These are phyloP conservation scores for Alternaria sp. DNA, from an alignment of 2,329 filamentous ascomycete genomes.

Conservation along the genomic window DNA sequence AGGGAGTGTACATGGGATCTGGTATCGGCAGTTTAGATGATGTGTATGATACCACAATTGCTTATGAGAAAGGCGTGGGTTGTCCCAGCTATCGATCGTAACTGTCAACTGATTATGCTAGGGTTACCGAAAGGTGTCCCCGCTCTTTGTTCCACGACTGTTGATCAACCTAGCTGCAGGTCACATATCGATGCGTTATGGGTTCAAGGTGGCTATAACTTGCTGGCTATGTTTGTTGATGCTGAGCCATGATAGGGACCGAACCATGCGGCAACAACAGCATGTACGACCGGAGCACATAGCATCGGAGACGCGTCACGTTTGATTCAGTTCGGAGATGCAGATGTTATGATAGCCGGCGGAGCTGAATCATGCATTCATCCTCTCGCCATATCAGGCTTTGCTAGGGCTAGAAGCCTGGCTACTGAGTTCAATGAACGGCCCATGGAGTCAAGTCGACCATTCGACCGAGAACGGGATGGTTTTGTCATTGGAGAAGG, in stretches of 20 bases:
- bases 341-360: constrained; percentile 94
- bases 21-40: constrained; percentile 95
- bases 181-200: constrained; percentile 91
- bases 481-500: constrained; percentile 96
- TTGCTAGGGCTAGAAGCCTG: constrained; percentile 84
- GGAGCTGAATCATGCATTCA: constrained; percentile 96
- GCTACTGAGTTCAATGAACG: constrained; percentile 79
- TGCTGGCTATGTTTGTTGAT: neutral
- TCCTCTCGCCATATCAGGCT: constrained; percentile 89
- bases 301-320: constrained; percentile 93
- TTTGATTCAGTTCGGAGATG: constrained; percentile 89
- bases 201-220: constrained; percentile 64
- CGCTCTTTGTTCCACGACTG: constrained; percentile 89
- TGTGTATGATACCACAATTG: constrained; percentile 81
- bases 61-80: constrained; percentile 74
- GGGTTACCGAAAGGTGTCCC: constrained; percentile 93
- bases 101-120: constrained; percentile 45
- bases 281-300: constrained; percentile 95
- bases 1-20: constrained; percentile 91
- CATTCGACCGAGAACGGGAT: constrained; percentile 79
- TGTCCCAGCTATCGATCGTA: too few relatives aligned
- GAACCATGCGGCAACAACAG: constrained; percentile 91
- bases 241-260: constrained; percentile 65
- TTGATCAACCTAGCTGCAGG: constrained; percentile 95
- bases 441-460: constrained; percentile 75